Percentiles rank a stretch among this genome's conserved stretches.
Evolutionary conservation across 2,329 filamentous ascomycete species (phyloP).

Genomic region (Colletotrichum lentis): DNA sequence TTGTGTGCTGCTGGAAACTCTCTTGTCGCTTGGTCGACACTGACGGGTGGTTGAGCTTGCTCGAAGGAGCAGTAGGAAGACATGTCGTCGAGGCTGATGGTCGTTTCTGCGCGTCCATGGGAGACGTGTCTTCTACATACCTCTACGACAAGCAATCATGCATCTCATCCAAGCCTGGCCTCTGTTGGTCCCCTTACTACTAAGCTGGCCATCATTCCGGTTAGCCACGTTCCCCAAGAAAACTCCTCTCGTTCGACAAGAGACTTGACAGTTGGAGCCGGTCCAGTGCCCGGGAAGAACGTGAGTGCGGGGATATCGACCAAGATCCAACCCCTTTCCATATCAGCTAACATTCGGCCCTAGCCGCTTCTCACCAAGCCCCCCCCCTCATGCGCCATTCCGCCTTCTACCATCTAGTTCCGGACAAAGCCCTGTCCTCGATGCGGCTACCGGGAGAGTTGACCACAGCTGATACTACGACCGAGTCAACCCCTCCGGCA

Average conservation of each 20-base stretch:
- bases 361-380: not conserved
- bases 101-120: not conserved
- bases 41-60: not conserved
- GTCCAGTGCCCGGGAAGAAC: not conserved
- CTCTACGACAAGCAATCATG: not conserved
- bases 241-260: not conserved
- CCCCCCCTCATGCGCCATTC: not conserved
- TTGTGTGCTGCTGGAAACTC: not conserved
- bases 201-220: not conserved
- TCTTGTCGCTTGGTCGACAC: not conserved
- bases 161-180: not conserved
- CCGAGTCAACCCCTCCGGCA: not conserved
- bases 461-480: not conserved
- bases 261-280: not conserved
- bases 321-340: not conserved
- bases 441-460: not conserved
- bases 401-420: not conserved
- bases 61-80: not conserved
- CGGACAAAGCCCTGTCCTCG: not conserved
- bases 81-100: not conserved
- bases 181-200: not conserved
- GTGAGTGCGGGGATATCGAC: not conserved
- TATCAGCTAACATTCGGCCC: not conserved
- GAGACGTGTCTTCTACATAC: not conserved
- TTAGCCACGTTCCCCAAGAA: not conserved